Evolutionary conservation across 176 grass and related monocot species (phyloP).

Genomic region (Metroxylon sagu): DNA sequence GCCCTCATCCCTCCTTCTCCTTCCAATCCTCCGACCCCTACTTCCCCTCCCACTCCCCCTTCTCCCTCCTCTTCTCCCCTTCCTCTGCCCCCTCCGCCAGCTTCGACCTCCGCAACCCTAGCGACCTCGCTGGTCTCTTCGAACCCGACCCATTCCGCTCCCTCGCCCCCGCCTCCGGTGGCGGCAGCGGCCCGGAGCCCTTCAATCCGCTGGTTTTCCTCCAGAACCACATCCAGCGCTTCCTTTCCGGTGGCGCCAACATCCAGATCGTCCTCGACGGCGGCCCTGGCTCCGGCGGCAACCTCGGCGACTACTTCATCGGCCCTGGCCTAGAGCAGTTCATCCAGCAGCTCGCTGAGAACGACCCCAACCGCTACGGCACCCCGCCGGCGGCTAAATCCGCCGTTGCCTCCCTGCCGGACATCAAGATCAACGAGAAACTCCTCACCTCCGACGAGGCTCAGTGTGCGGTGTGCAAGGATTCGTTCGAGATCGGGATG

Average conservation of each 20-base stretch:
- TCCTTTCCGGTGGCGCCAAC: conserved; percentile 7
- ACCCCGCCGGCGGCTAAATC: conserved; percentile 71
- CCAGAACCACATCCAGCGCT: conserved; percentile 5
- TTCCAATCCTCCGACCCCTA: no score
- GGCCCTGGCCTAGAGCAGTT: conserved; percentile 90
- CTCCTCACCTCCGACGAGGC: conserved; percentile 56
- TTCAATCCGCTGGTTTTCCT: conserved; percentile 14
- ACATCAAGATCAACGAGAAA: conserved; percentile 40
- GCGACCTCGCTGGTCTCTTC: no score
- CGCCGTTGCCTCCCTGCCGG: conserved; percentile 56
- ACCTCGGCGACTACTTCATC: conserved; percentile 85
- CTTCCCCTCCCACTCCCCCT: no score
- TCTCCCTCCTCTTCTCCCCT: no score
- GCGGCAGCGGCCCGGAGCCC: background rate
- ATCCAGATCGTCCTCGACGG: conserved; percentile 21
- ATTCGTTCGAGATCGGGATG: conserved; percentile 51
- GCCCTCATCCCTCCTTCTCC: background rate
- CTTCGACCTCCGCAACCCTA: no score
- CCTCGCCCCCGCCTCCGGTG: no score
- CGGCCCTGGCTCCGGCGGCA: conserved; percentile 16
- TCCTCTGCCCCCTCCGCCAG: no score
- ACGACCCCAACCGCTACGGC: conserved; percentile 91
- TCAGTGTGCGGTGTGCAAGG: conserved; percentile 95
- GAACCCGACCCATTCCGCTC: no score
- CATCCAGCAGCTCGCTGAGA: conserved; percentile 96